Conservation (phyloP, 495 filamentous ascomycete genomes). For the Penicillium coprophilum region DNA sequence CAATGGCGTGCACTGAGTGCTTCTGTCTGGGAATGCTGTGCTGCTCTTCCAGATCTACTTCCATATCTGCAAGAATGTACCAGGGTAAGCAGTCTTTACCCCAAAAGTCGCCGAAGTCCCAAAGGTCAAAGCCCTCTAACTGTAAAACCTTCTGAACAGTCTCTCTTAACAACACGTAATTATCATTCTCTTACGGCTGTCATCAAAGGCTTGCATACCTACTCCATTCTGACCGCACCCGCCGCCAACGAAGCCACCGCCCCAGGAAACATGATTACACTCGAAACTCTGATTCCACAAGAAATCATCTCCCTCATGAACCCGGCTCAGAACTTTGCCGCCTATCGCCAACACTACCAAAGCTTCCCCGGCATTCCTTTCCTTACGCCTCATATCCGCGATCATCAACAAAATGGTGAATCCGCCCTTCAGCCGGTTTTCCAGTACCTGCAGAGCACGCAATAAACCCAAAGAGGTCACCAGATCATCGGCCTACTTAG, state of each 20-base stretch:
- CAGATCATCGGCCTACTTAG: constrained; percentile 1
- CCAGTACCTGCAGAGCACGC: constrained; percentile 25
- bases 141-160: constrained; percentile 16
- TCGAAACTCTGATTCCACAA: constrained; percentile 28
- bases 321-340: constrained; percentile 34
- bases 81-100: constrained; percentile 24
- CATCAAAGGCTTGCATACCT: constrained; percentile 36
- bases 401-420: constrained; percentile 35
- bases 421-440: constrained; percentile 33
- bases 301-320: constrained; percentile 28
- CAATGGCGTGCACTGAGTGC: constrained; percentile 37
- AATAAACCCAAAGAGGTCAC: not conserved
- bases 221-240: constrained; percentile 29
- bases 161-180: constrained; percentile 28
- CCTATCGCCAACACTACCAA: constrained; percentile 39
- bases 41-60: constrained; percentile 36
- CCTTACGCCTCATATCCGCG: constrained; percentile 40
- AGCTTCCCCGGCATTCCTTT: constrained; percentile 41
- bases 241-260: constrained; percentile 16
- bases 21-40: constrained; percentile 45
- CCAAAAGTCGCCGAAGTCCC: not conserved
- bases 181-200: constrained; percentile 42
- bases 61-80: constrained; percentile 37
- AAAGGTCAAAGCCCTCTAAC: constrained; percentile 10
- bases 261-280: constrained; percentile 18